These are phyloP conservation scores for Mycena latifolia DNA, from an alignment of 768 basidiomycete species.

Conservation along the genomic window DNA sequence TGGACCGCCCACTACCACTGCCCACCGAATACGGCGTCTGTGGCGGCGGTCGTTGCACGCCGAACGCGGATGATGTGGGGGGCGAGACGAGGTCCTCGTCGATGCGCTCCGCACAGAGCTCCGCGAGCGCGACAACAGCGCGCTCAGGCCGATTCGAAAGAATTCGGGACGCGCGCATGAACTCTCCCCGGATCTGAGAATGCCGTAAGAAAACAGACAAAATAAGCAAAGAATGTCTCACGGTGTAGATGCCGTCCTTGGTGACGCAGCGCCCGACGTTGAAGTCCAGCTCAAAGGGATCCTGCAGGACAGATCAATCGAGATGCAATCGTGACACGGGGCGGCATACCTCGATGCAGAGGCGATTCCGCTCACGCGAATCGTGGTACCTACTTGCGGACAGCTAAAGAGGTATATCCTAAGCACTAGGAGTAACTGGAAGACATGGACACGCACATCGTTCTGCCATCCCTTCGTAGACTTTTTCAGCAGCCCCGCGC, in stretches of 20 bases:
- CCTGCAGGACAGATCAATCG: constrained; percentile 60
- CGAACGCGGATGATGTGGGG: constrained; percentile 48
- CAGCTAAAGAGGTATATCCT: constrained; percentile 48
- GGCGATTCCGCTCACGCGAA: constrained; percentile 89
- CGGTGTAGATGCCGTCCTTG: constrained; percentile 94
- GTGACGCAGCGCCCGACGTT: constrained; percentile 98
- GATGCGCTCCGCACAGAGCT: constrained; percentile 92
- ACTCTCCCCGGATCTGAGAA: constrained; percentile 95
- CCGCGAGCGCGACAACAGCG: constrained; percentile 84
- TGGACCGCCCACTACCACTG: constrained; percentile 68
- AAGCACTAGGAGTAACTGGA: background rate
- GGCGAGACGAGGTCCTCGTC: constrained; percentile 71
- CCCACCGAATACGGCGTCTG: constrained; percentile 81
- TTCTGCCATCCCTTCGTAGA: constrained; percentile 95
- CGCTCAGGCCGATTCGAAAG: constrained; percentile 84
- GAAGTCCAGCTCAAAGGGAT: constrained; percentile 96
- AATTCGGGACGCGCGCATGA: constrained; percentile 95
- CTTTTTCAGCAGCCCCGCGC: constrained; percentile 90
- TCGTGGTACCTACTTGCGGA: constrained; percentile 71
- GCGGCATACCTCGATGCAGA: constrained; percentile 90
- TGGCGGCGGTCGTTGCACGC: constrained; percentile 65
- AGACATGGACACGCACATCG: constrained; percentile 69
- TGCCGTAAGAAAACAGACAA: constrained; percentile 24
- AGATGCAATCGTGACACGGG: background rate
- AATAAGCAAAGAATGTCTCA: constrained; percentile 49